Evolutionary conservation across 2,329 filamentous ascomycete genomes (phyloP).

Genomic region (Endoconidiophora laricicola): DNA sequence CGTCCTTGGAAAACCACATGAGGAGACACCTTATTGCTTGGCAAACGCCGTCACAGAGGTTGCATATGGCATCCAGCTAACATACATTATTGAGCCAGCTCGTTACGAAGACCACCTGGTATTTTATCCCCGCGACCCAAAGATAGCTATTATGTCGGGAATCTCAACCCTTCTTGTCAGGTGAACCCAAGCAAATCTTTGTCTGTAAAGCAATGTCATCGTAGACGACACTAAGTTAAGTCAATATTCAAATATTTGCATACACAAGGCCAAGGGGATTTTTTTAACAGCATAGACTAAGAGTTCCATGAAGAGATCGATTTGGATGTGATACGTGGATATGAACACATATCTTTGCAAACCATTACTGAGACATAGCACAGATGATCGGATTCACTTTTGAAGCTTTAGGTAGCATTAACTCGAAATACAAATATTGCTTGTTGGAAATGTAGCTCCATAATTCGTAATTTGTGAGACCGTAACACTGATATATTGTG

Average conservation of each 20-base stretch:
- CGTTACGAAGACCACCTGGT: background rate
- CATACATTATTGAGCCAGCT: background rate
- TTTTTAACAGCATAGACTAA: background rate
- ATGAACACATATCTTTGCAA: background rate
- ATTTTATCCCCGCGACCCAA: background rate
- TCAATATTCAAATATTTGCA: too few species aligned
- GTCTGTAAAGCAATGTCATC: background rate
- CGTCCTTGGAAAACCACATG: background rate
- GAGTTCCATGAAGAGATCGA: background rate
- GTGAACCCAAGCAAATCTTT: too few species aligned
- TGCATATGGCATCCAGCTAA: slow-evolving; percentile 5
- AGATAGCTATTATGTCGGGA: background rate
- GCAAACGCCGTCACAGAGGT: slow-evolving; percentile 9
- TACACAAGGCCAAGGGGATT: too few species aligned
- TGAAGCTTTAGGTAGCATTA: background rate
- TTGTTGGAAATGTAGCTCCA: background rate
- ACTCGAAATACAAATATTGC: slow-evolving; percentile 10
- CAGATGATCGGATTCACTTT: background rate
- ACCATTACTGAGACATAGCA: background rate
- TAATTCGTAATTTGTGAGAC: too few species aligned
- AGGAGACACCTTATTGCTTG: background rate
- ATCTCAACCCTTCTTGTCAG: background rate
- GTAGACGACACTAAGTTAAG: background rate
- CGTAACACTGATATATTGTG: background rate
- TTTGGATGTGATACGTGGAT: background rate